These are phyloP conservation scores for Tulasnella sp. DNA, from an alignment of 768 basidiomycete species.

Conservation along the genomic window DNA sequence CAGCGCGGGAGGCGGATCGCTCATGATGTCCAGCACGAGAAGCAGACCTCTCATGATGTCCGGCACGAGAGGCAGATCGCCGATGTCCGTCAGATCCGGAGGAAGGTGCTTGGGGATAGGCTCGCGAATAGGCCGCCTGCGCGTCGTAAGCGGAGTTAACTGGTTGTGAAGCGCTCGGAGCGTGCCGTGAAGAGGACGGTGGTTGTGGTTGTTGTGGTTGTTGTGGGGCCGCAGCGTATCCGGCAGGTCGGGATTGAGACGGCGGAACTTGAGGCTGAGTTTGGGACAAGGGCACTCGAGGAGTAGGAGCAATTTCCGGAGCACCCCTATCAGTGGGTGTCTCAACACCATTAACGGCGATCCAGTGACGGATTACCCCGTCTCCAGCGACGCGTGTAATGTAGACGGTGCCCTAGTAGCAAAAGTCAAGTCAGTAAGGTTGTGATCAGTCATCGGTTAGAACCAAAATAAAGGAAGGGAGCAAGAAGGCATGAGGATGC, in stretches of 20 bases:
- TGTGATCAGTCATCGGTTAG: neutral
- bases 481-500: slow-evolving; percentile 15
- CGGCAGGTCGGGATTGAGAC: neutral
- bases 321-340: slow-evolving; percentile 8
- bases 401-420: slow-evolving; percentile 25
- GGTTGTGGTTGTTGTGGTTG: slow-evolving; percentile 6
- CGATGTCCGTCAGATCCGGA: neutral
- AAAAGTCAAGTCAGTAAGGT: neutral
- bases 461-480: slow-evolving; percentile 5
- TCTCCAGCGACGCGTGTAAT: slow-evolving; percentile 23
- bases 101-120: neutral
- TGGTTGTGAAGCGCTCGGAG: slow-evolving; percentile 24
- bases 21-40: slow-evolving; percentile 3
- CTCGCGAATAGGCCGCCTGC: neutral
- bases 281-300: slow-evolving; percentile 19
- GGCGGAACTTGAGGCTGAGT: slow-evolving; percentile 22
- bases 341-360: slow-evolving; percentile 23
- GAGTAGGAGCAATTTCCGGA: slow-evolving; percentile 3
- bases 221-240: neutral
- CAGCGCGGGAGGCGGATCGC: neutral
- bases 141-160: slow-evolving; percentile 18
- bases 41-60: slow-evolving; percentile 9
- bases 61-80: slow-evolving; percentile 7
- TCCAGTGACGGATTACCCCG: slow-evolving; percentile 7
- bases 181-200: slow-evolving; percentile 1